A percentile compares a stretch with the other conserved stretches of the same genome.
These are phyloP conservation scores for Vigna reflexopilosa DNA, from an alignment of 306 rosid species.

Conservation along the genomic window DNA sequence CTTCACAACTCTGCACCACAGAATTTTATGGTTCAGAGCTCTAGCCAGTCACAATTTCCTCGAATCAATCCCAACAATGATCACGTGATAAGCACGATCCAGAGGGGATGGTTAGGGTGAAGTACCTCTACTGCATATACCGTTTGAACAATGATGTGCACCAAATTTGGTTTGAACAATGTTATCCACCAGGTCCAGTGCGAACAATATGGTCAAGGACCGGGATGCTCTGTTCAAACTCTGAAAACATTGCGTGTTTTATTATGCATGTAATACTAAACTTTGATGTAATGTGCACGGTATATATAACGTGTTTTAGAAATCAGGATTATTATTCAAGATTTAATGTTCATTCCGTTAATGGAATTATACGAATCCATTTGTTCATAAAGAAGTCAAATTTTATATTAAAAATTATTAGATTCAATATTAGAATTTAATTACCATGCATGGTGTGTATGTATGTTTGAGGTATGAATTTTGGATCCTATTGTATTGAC, in stretches of 20 bases:
- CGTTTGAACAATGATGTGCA: constrained; percentile 20
- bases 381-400: background rate
- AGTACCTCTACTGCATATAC: constrained; percentile 19
- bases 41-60: constrained; percentile 57
- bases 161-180: constrained; percentile 30
- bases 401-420: no score
- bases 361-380: background rate
- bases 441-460: no score
- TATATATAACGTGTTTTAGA: constrained; percentile 39
- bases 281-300: constrained; percentile 47
- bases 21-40: constrained; percentile 53
- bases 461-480: no score
- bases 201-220: constrained; percentile 33
- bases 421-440: no score
- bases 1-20: constrained; percentile 60
- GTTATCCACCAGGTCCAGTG: background rate
- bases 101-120: constrained; percentile 81
- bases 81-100: constrained; percentile 72
- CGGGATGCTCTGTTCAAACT: constrained; percentile 2
- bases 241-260: constrained; percentile 66
- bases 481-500: no score
- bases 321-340: background rate
- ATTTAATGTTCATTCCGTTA: constrained; percentile 9
- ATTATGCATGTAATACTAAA: constrained; percentile 72
- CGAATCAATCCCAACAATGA: constrained; percentile 76